A percentile compares a stretch with the other conserved stretches of the same genome.
These are phyloP conservation scores for Lanmaoa rubissima DNA, from an alignment of 768 basidiomycete genomes.

Conservation along the genomic window DNA sequence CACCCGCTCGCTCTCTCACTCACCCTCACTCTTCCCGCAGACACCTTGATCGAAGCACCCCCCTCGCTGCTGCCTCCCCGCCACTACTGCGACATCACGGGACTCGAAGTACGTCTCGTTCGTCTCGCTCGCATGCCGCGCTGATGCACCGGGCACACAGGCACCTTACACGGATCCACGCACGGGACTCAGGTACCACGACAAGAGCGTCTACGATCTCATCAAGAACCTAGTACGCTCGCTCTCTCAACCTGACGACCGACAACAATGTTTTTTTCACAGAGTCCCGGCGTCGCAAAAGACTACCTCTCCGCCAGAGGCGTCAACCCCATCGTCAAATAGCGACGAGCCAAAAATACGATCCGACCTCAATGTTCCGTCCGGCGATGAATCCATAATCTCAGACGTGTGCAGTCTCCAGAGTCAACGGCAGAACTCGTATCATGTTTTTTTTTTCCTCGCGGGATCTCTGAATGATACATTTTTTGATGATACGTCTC, in stretches of 20 bases:
- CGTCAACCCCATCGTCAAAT: constrained; percentile 50
- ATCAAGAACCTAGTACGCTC: constrained; percentile 65
- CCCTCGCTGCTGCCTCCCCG: constrained; percentile 75
- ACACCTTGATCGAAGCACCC: constrained; percentile 80
- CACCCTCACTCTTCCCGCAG: constrained; percentile 35
- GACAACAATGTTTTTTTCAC: too few species aligned
- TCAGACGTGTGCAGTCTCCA: too few species aligned
- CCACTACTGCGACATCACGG: constrained; percentile 85
- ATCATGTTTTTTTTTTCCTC: too few species aligned
- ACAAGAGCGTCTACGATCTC: constrained; percentile 84
- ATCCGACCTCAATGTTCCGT: neutral
- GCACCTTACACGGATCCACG: constrained; percentile 83
- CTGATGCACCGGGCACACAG: constrained; percentile 21
- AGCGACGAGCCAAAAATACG: neutral
- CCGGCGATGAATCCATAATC: too few species aligned
- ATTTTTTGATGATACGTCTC: too few species aligned
- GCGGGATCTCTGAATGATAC: too few species aligned
- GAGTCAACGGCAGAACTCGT: too few species aligned
- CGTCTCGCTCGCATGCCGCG: neutral
- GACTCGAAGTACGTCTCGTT: constrained; percentile 56
- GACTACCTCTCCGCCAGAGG: constrained; percentile 66
- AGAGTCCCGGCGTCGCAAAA: constrained; percentile 68
- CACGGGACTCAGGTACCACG: constrained; percentile 77
- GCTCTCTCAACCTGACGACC: neutral
- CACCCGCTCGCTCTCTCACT: neutral